phyloP scores from a whole-genome alignment of 345 rosid species.

The Gossypium anomalum region DNA sequence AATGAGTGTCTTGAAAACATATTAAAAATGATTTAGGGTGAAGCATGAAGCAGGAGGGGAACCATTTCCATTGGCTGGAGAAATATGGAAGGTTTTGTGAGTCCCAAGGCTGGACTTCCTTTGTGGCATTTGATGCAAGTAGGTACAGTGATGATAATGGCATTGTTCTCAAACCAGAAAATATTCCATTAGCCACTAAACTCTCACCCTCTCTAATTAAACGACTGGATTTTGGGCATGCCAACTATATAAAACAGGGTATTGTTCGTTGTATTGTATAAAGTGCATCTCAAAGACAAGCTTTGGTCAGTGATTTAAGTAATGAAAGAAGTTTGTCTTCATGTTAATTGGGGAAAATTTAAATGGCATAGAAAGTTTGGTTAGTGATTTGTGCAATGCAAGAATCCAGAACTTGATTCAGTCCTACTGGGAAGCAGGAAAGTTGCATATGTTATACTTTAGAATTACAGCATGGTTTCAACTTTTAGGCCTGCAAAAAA shows the following conservation, averaged over 20 bases:
- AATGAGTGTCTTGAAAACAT: too few relatives aligned
- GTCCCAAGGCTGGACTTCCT: too few relatives aligned
- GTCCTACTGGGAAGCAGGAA: not conserved
- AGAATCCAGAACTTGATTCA: not conserved
- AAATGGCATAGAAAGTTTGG: conserved; percentile 52
- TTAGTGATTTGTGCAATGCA: conserved; percentile 29
- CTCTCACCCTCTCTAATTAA: conserved; percentile 23
- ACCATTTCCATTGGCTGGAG: too few relatives aligned
- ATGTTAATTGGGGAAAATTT: conserved; percentile 40
- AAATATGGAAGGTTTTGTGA: too few relatives aligned
- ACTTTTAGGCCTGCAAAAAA: not conserved
- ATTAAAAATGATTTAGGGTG: too few relatives aligned
- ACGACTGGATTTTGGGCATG: conserved; percentile 69
- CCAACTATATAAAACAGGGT: conserved; percentile 58
- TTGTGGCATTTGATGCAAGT: too few relatives aligned
- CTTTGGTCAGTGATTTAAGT: not conserved
- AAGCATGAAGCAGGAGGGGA: too few relatives aligned
- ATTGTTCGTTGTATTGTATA: not conserved
- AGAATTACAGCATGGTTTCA: not conserved
- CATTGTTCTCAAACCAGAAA: too few relatives aligned
- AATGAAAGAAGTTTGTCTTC: conserved; percentile 17
- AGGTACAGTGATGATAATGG: too few relatives aligned
- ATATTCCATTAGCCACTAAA: too few relatives aligned
- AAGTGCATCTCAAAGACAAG: not conserved
- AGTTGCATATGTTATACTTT: not conserved